phyloP scores from a whole-genome alignment of 2,329 filamentous ascomycete species.

The Talaromyces verruculosus region DNA sequence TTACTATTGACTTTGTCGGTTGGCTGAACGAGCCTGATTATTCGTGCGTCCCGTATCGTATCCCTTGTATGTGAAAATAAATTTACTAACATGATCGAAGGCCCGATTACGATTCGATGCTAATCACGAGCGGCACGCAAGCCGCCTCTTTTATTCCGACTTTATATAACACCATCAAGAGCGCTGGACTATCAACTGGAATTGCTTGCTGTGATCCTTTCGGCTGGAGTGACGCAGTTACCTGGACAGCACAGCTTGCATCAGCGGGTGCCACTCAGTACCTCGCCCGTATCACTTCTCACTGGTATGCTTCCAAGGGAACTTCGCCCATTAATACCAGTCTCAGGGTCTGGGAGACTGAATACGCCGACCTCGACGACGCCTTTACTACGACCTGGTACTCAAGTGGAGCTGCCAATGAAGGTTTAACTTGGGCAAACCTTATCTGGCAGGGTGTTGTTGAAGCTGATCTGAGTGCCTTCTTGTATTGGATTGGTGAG shows the following conservation, averaged over 20 bases:
- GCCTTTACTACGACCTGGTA: conserved; percentile 11
- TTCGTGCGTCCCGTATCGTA: not conserved
- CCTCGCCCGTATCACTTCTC: conserved; percentile 14
- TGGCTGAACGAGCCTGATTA: conserved; percentile 52
- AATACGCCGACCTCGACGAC: conserved; percentile 7
- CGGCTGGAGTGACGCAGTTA: conserved; percentile 7
- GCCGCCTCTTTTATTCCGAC: conserved; percentile 16
- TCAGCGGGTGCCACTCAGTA: conserved; percentile 8
- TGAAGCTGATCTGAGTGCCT: conserved; percentile 8
- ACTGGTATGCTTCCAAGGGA: conserved; percentile 13
- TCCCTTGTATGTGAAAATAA: not conserved
- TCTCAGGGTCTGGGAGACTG: conserved; percentile 10
- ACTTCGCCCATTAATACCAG: conserved; percentile 6
- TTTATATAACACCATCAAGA: conserved; percentile 3
- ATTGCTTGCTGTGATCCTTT: conserved; percentile 14
- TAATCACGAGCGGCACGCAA: conserved; percentile 4
- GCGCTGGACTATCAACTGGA: not conserved
- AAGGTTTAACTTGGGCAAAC: conserved; percentile 17
- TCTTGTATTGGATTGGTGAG: conserved; percentile 14
- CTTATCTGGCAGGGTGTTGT: conserved; percentile 6
- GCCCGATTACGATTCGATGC: not conserved
- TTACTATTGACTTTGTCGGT: conserved; percentile 50
- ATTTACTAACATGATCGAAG: not conserved
- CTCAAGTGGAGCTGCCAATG: not conserved
- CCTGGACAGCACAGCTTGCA: conserved; percentile 7